Evolutionary conservation across 1,139 yeast genomes (phyloP).

Genomic region (Lipomyces yarrowii): DNA sequence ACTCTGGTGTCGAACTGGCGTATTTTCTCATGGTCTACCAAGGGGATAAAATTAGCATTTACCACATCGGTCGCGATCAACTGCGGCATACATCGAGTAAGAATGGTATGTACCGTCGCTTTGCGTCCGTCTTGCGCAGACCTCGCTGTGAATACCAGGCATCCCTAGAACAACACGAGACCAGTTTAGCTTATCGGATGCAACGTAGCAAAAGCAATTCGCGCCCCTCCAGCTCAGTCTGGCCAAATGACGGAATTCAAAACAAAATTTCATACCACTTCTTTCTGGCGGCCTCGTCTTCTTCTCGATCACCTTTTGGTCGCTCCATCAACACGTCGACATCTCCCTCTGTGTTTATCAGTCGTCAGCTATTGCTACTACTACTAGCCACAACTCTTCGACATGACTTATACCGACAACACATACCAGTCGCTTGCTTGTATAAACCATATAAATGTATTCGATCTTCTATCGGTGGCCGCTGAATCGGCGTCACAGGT

Average conservation of each 20-base stretch:
- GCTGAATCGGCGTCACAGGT: conserved; percentile 63
- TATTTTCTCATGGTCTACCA: conserved; percentile 68
- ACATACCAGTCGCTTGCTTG: conserved; percentile 68
- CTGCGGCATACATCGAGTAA: conserved; percentile 30
- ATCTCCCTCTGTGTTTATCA: conserved; percentile 61
- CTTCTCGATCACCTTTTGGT: conserved; percentile 62
- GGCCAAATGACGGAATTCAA: background rate
- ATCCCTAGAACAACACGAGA: conserved; percentile 44
- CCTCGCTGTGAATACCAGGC: conserved; percentile 85
- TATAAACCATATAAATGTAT: conserved; percentile 76
- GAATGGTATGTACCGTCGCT: conserved; percentile 65
- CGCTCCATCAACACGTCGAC: conserved; percentile 68
- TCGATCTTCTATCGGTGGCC: conserved; percentile 77
- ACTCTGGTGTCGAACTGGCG: conserved; percentile 69
- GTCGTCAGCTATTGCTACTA: background rate
- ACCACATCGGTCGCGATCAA: background rate
- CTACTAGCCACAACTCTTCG: background rate
- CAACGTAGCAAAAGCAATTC: background rate
- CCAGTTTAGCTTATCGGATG: background rate
- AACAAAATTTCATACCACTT: conserved; percentile 53
- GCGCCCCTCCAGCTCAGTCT: background rate
- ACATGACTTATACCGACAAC: background rate
- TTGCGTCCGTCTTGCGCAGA: conserved; percentile 69
- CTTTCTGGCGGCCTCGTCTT: conserved; percentile 67
- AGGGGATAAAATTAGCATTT: background rate